A percentile compares a stretch with the other conserved stretches of the same genome.
Evolutionary conservation across 2,329 filamentous ascomycete genomes (phyloP).

Genomic region (Xylaria polymorpha): DNA sequence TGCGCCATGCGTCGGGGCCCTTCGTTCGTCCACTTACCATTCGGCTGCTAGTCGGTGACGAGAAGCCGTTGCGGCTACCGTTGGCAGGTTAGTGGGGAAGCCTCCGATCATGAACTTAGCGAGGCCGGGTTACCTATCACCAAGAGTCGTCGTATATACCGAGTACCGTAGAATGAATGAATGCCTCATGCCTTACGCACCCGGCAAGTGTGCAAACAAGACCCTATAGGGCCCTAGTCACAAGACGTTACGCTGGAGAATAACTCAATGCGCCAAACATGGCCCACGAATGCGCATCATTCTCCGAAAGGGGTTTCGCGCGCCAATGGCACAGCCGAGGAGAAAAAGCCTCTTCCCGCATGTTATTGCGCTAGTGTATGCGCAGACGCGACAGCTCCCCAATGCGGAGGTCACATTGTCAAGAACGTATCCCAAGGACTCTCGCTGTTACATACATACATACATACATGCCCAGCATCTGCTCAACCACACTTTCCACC

Average conservation of each 20-base stretch:
- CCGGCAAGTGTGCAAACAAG: conserved; percentile 7
- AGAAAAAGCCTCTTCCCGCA: conserved; percentile 35
- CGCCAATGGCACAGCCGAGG: conserved; percentile 34
- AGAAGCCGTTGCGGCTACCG: conserved; percentile 22
- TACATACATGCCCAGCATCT: conserved; percentile 24
- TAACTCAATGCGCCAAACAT: conserved; percentile 33
- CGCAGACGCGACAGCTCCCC: conserved; percentile 41
- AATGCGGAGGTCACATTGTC: conserved; percentile 47
- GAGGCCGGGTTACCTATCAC: conserved; percentile 10
- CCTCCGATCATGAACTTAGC: conserved; percentile 17
- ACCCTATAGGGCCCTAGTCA: conserved; percentile 11
- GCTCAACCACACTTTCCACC: conserved; percentile 3
- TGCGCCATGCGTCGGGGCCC: conserved; percentile 43
- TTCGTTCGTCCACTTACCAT: conserved; percentile 17
- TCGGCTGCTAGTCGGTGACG: conserved; percentile 28
- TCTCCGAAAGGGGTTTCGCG: conserved; percentile 35
- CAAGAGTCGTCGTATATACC: neutral
- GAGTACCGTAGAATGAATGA: neutral
- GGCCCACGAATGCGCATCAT: conserved; percentile 35
- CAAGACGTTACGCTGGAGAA: conserved; percentile 29
- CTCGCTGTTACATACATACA: conserved; percentile 27
- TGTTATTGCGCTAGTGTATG: conserved; percentile 35
- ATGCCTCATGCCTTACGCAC: neutral
- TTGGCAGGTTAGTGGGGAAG: conserved; percentile 19
- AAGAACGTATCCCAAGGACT: conserved; percentile 35